Evolutionary conservation across 805 yeast species (phyloP).

Genomic region (Candida vaughaniae): DNA sequence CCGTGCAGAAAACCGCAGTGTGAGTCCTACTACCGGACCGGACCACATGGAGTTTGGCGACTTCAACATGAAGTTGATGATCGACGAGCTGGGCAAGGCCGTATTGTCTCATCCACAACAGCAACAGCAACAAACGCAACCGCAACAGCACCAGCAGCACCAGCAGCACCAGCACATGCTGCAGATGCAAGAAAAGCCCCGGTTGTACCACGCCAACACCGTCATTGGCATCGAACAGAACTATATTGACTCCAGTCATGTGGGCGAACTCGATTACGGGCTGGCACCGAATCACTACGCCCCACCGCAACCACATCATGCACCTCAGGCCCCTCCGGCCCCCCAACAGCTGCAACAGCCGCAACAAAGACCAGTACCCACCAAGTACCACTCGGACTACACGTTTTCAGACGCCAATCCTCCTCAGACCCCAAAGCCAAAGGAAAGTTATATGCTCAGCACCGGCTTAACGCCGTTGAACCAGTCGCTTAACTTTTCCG

Average conservation of each 20-base stretch:
- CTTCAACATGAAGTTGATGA: conserved; percentile 34
- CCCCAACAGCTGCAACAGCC: conserved; percentile 4
- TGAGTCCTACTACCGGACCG: not conserved
- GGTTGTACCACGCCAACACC: conserved; percentile 24
- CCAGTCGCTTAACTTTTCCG: not conserved
- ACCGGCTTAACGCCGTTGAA: conserved; percentile 33
- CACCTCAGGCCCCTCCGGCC: not conserved
- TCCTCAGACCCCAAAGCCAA: conserved; percentile 38
- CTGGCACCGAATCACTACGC: conserved; percentile 12
- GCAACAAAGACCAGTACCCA: conserved; percentile 9
- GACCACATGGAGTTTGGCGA: conserved; percentile 14
- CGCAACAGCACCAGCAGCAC: not conserved
- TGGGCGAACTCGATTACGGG: conserved; percentile 13
- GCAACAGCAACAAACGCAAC: conserved; percentile 1
- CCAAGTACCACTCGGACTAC: conserved; percentile 7
- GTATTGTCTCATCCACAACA: conserved; percentile 18
- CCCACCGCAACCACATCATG: conserved; percentile 1
- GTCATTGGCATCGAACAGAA: conserved; percentile 27
- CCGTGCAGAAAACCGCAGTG: conserved; percentile 7
- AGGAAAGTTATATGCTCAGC: conserved; percentile 24
- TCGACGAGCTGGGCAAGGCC: conserved; percentile 44
- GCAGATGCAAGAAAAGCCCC: conserved; percentile 13
- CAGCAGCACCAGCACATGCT: not conserved
- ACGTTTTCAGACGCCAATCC: conserved; percentile 14
- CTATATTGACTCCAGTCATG: conserved; percentile 6